Evolutionary conservation across 805 yeast species (phyloP).

Genomic region (Wickerhamiella lipophila): DNA sequence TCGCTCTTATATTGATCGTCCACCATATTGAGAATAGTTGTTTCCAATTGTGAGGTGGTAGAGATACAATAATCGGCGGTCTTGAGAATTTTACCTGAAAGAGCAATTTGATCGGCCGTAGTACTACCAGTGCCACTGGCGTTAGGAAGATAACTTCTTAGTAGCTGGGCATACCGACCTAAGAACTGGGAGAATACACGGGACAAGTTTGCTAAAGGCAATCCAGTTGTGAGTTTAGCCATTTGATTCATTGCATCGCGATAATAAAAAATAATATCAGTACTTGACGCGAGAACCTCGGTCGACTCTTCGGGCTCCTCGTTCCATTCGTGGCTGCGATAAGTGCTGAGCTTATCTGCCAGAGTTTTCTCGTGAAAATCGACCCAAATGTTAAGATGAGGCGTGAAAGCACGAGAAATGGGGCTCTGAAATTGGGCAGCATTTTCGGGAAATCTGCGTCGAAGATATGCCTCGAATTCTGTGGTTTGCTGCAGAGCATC

Average conservation of each 20-base stretch:
- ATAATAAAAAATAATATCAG: conserved; percentile 71
- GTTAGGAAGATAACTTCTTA: conserved; percentile 38
- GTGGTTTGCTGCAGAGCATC: conserved; percentile 60
- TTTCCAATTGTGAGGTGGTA: conserved; percentile 67
- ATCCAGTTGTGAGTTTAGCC: conserved; percentile 40
- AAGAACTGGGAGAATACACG: conserved; percentile 56
- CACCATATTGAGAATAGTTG: conserved; percentile 35
- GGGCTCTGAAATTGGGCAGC: conserved; percentile 30
- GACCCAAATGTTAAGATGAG: conserved; percentile 75
- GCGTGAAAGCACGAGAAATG: conserved; percentile 65
- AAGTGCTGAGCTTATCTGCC: background rate
- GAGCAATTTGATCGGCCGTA: conserved; percentile 26
- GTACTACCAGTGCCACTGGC: background rate
- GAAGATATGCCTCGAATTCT: conserved; percentile 69
- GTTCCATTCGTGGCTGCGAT: conserved; percentile 7
- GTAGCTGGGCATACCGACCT: conserved; percentile 42
- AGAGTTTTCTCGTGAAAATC: conserved; percentile 56
- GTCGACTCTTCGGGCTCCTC: conserved; percentile 5
- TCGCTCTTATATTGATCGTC: conserved; percentile 34
- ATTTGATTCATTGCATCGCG: conserved; percentile 62
- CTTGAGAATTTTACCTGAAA: conserved; percentile 58
- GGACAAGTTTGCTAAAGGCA: conserved; percentile 36
- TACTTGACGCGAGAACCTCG: conserved; percentile 68
- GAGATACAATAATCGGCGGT: conserved; percentile 82
- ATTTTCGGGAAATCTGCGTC: conserved; percentile 24